Conservation (phyloP, 106 monocot genomes). For the Vanilla planifolia region DNA sequence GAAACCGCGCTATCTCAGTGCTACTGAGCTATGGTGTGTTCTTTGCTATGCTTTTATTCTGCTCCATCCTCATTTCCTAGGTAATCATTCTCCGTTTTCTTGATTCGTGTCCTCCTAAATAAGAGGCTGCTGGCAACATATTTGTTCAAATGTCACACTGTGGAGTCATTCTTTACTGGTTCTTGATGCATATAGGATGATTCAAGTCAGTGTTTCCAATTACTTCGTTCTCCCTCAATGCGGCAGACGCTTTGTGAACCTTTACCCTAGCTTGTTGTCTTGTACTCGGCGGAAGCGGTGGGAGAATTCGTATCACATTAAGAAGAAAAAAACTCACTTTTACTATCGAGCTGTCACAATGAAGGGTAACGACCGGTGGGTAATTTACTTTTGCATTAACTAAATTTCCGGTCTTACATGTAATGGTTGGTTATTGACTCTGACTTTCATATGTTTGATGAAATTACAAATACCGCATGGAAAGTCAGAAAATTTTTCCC, state of each 20-base stretch:
- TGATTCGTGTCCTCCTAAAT: neutral
- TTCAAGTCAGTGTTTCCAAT: neutral
- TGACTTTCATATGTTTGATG: neutral
- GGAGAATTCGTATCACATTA: neutral
- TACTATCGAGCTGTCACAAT: neutral
- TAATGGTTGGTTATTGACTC: neutral
- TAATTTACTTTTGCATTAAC: neutral
- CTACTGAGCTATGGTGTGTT: neutral
- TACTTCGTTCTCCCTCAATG: neutral
- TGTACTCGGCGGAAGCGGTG: neutral
- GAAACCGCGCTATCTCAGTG: neutral
- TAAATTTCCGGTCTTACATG: neutral
- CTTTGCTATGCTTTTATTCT: neutral
- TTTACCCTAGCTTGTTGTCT: neutral
- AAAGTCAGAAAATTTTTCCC: too few species aligned
- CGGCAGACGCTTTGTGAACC: neutral
- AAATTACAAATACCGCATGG: too few species aligned
- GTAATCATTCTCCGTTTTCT: neutral
- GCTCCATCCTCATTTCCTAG: neutral
- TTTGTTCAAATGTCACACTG: constrained; percentile 6
- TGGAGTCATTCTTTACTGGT: neutral
- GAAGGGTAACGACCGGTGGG: neutral
- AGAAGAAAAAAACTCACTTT: neutral
- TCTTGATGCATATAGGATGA: neutral
- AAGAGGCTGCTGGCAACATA: neutral